These are phyloP conservation scores for Nitzschia putrida DNA, from an alignment of 108 stramenopile genomes.

Conservation along the genomic window DNA sequence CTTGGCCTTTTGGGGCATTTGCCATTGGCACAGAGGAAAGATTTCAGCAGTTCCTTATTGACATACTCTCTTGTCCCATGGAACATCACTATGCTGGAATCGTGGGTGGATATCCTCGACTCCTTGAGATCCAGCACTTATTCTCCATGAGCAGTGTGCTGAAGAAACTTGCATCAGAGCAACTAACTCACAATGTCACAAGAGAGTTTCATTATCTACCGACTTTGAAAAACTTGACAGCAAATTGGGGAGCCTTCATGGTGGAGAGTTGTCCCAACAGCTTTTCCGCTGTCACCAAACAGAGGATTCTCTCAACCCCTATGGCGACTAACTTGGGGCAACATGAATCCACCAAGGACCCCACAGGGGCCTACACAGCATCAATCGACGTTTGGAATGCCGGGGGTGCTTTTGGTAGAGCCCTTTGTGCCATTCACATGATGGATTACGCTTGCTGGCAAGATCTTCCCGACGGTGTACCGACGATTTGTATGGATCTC, in stretches of 20 bases:
- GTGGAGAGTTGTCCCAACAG: conserved; percentile 14
- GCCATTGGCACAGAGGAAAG: background rate
- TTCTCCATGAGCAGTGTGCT: conserved; percentile 33
- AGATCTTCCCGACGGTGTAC: conserved; percentile 36
- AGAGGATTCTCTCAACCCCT: background rate
- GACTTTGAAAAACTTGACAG: conserved; percentile 24
- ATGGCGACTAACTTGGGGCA: background rate
- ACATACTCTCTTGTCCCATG: background rate
- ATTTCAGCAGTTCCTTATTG: background rate
- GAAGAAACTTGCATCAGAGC: background rate
- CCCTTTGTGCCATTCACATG: conserved; percentile 35
- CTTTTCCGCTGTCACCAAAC: background rate
- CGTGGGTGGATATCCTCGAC: background rate
- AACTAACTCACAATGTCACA: background rate
- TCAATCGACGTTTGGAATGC: conserved; percentile 38
- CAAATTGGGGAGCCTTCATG: conserved; percentile 27
- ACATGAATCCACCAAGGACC: conserved; percentile 27
- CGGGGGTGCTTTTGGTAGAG: background rate
- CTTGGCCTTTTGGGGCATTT: background rate
- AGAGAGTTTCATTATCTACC: conserved; percentile 23
- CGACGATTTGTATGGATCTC: conserved; percentile 17
- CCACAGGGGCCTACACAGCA: conserved; percentile 22
- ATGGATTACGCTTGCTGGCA: conserved; percentile 52
- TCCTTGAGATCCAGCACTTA: conserved; percentile 17
- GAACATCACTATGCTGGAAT: background rate